Evolutionary conservation across 2,329 filamentous ascomycete genomes (phyloP), one percentile per base, ranked within the genome.

Genomic region (Trichoderma arundinaceum): DNA sequence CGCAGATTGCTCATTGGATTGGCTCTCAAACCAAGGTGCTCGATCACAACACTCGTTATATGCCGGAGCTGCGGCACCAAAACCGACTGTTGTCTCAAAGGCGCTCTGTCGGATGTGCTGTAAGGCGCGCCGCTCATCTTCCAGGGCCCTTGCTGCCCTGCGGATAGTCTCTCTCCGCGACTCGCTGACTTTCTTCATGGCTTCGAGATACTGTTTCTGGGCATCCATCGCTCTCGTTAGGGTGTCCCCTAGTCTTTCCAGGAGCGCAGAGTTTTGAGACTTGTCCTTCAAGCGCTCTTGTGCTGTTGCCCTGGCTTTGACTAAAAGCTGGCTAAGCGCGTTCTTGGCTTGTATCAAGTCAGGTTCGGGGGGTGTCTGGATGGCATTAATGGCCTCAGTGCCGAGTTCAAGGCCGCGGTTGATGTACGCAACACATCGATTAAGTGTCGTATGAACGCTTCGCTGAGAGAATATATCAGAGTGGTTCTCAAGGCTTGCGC

Each of bases 21-120:
- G 44, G 13, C 39, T 28, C 32, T 51, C 65, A 53, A 57, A 67
- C 4, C 51, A 44, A 28, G 43, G 41, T 7, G 61, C 52, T 49
- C 65, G 41, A 39, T 67, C 60, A 15, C 65, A 67, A 13, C 65
- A 67, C 39, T 67, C 65, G 32, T 64, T 43, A 59, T 67, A 67
- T 19, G 65, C 60, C 12, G 65, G 65, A 33, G 65, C 65, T n/a
- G 65, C 65, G 8, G 60, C 65, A 13, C 65, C 65, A 12, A 67
- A 67, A 22, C 65, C 65, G 28, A 65, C 65, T 0, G 65, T 67
- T 17, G 33, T 33, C 44, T 67, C 65, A 10, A 67, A 67, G 10
- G 65, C 65, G 19, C 51, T 64, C 19, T 67, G 65, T n/a, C 65
- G 65, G n/a, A 67, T 57, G 19, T 62, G 66, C 17, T 67, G 63